Evolutionary conservation across 2,329 filamentous ascomycete genomes (phyloP), one percentile per base, ranked within the genome.

Genomic region (Penicillium decumbens): DNA sequence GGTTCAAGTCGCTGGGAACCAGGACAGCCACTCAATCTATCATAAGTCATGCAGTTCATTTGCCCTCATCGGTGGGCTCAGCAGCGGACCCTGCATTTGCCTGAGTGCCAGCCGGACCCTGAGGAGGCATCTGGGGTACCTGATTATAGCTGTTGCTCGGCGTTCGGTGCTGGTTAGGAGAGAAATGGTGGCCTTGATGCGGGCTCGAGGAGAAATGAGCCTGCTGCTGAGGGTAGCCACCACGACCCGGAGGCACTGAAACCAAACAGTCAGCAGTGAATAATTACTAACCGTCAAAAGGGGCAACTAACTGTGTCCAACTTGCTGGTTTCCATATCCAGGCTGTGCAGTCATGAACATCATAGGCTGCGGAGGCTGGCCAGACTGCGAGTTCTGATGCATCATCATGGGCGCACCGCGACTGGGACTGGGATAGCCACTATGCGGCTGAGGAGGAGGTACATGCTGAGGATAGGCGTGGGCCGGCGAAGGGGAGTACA

Each of bases 311-410:
- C 87, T 87, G 69, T 87, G 85, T 60, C 80, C 83, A 56, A 81
- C 80, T 58, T 87, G 87, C 59, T 87, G 87, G 28, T 82, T 81
- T 51, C 78, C 76, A 69, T 86, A 90, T 45, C 83, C 81, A 32
- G 87, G 86, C 65, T 37, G 87, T 63, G 84, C 86, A 62, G 84
- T 87, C 84, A 91, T 88, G 56, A 76, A 79, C 81, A 87, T 76
- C 80, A 91, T 73, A 77, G 82, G 62, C 75, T 83, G 75, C 41
- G 77, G 76, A 49, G 77, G 77, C 66, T 95, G 89, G 35, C 91
- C 90, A 68, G 95, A 91, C 64, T 96, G 92, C 25, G 91, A 96
- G 47, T 89, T 89, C 72, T 95, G 89, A 58, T 91, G 91, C 63
- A 85, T 88, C 92, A 97, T 97, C 84, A 95, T 89, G 1, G 89